Evolutionary conservation across 352 stramenopile species (phyloP).

Genomic region (Globisporangium parvum): DNA sequence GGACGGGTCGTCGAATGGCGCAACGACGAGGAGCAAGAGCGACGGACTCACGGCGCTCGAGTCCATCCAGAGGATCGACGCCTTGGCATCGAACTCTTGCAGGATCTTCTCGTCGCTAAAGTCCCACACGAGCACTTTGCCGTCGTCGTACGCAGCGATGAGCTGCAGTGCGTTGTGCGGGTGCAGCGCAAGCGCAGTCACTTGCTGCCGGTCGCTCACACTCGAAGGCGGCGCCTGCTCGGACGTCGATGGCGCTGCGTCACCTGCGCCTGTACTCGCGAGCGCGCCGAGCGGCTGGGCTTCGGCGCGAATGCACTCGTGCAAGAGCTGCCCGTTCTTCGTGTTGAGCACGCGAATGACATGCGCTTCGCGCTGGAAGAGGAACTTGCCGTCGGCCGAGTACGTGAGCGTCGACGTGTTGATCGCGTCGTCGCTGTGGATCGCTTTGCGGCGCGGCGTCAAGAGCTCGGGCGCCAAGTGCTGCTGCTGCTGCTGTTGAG

Average conservation of each 20-base stretch:
- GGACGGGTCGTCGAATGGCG: slow-evolving; percentile 8
- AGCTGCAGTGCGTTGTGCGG: slow-evolving; percentile 68
- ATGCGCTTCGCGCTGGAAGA: slow-evolving; percentile 78
- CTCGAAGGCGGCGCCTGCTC: not conserved
- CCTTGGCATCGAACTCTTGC: slow-evolving; percentile 40
- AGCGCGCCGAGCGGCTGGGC: slow-evolving; percentile 16
- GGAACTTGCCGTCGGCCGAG: slow-evolving; percentile 57
- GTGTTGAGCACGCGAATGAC: slow-evolving; percentile 65
- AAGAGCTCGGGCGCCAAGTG: slow-evolving; percentile 23
- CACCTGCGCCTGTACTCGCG: not conserved
- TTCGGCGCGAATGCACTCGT: slow-evolving; percentile 49
- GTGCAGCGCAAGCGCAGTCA: slow-evolving; percentile 58
- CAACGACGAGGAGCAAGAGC: slow-evolving; percentile 46
- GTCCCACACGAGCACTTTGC: slow-evolving; percentile 67
- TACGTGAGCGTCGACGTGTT: slow-evolving; percentile 36
- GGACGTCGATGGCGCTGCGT: not conserved
- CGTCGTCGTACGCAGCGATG: slow-evolving; percentile 59
- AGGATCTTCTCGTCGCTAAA: slow-evolving; percentile 66
- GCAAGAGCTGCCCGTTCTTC: slow-evolving; percentile 65
- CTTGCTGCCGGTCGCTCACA: slow-evolving; percentile 16
- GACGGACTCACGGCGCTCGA: slow-evolving; percentile 48
- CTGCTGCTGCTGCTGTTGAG: not conserved
- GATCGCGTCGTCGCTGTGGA: not conserved
- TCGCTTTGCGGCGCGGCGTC: slow-evolving; percentile 18
- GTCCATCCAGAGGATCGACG: slow-evolving; percentile 63